Evolutionary conservation across 768 basidiomycete genomes (phyloP).

Genomic region (Wakefieldia striispora): DNA sequence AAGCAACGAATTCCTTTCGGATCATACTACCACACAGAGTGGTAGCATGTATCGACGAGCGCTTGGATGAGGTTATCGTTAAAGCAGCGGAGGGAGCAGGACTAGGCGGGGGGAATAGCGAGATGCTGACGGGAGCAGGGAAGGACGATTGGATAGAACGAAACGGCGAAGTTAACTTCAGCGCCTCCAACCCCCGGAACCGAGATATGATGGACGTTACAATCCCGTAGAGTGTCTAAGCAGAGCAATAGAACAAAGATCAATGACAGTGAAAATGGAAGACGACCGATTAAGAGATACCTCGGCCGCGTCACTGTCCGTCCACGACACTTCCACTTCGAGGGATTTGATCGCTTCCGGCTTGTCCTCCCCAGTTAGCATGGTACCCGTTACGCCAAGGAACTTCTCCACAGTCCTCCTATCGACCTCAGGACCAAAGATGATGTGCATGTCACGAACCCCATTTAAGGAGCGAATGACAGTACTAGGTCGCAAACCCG

Average conservation of each 20-base stretch:
- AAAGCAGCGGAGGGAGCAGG: constrained; percentile 9
- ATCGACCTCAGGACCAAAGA: constrained; percentile 32
- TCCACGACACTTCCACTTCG: constrained; percentile 30
- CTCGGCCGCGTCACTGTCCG: constrained; percentile 28
- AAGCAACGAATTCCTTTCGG: constrained; percentile 29
- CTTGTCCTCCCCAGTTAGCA: constrained; percentile 15
- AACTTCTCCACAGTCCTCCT: constrained; percentile 34
- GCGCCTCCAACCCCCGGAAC: constrained; percentile 26
- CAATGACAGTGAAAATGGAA: background rate
- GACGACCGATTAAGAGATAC: constrained; percentile 2
- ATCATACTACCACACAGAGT: background rate
- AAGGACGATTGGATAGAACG: constrained; percentile 24
- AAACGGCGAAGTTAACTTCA: constrained; percentile 32
- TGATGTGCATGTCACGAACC: constrained; percentile 28
- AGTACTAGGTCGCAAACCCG: constrained; percentile 27
- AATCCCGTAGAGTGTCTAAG: constrained; percentile 28
- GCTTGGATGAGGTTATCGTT: background rate
- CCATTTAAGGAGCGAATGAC: constrained; percentile 28
- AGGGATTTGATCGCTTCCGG: constrained; percentile 16
- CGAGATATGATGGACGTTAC: constrained; percentile 33
- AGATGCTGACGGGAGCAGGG: constrained; percentile 3
- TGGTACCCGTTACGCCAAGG: constrained; percentile 24
- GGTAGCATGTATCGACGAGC: background rate
- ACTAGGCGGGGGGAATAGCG: background rate
- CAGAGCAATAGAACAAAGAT: background rate